Base-by-base conservation (phyloP, 1,284 basidiomycete genomes). In the Ustilago shanxiensis region DNA sequence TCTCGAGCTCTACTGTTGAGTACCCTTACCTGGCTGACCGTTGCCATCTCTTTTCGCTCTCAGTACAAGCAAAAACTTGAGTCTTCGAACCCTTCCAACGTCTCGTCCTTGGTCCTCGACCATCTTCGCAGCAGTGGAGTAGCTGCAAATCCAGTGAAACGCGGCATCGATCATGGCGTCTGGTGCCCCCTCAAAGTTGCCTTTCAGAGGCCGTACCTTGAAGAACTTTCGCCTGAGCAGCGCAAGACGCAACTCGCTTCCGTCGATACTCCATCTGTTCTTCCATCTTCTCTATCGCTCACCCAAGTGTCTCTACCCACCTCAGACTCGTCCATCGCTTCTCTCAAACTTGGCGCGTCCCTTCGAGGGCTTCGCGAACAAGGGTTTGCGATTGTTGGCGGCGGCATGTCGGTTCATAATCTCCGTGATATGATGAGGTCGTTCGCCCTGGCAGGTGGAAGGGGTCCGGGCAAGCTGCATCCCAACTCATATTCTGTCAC, bases 111-210 rank as follows among this genome's bases (percentile, higher is more conserved):
- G 26, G 79, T 86, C 26, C 49, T 63, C 0, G 76, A 83, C 14
- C 74, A 88, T 10, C 72, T 78, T n/a, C 24, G 50, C 6, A 62
- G 68, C 3, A 13, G 49, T 11, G 86, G 85, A 1, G 55, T 76
- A 8, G 39, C 52, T 3, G 73, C 57, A 1, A 16, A 45, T 20
- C 52, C 60, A 2, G 68, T 87, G 24, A 52, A 69, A 18, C 79
- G 88, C 8, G 88, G 88, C 0, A 74, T 87, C 35, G 88, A 88
- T 78, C 88, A 88, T 72, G 88, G 88, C 53, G 84, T 88, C 11
- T 88, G 66, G 87, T 87, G 88, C 13, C 88, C 88, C 0, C 86
- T 88, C 82, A 84, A 81, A 51, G 86, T 87, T 20, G 85, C 85
- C 8, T 87, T 88, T 60, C 79, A 81, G 28, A 56, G 13, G 37